These are phyloP conservation scores for Pestalotiopsis sp. DNA, from an alignment of 2,329 filamentous ascomycete genomes.

Conservation along the genomic window DNA sequence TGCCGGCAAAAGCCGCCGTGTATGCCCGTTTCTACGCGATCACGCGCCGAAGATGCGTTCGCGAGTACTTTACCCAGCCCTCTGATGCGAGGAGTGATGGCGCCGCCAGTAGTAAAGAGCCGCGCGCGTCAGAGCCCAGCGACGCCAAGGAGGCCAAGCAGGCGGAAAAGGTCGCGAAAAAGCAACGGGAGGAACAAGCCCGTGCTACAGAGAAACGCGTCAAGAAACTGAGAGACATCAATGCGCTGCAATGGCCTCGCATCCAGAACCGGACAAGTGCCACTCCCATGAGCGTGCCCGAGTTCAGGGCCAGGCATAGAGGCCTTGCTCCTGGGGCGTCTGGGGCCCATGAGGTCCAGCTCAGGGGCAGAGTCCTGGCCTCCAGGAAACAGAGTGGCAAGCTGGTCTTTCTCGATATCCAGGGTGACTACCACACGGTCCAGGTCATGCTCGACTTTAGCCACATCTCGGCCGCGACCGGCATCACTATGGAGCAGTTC, in stretches of 20 bases:
- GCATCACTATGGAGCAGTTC: slow-evolving; percentile 45
- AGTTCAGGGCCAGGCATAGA: slow-evolving; percentile 38
- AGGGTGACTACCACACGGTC: slow-evolving; percentile 70
- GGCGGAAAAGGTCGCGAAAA: not conserved
- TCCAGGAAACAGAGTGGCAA: slow-evolving; percentile 59
- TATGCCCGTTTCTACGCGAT: slow-evolving; percentile 54
- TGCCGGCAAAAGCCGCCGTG: slow-evolving; percentile 37
- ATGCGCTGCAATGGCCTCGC: slow-evolving; percentile 60
- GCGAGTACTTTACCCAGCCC: not conserved
- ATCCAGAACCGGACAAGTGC: slow-evolving; percentile 35
- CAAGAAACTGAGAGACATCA: slow-evolving; percentile 52
- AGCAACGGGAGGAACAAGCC: not conserved
- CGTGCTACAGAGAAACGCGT: slow-evolving; percentile 39
- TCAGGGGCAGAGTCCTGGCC: slow-evolving; percentile 33
- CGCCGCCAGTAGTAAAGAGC: not conserved
- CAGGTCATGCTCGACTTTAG: slow-evolving; percentile 77
- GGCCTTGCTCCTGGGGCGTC: slow-evolving; percentile 19
- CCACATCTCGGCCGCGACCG: slow-evolving; percentile 37
- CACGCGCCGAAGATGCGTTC: slow-evolving; percentile 18
- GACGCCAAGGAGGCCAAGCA: not conserved
- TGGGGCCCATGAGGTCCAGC: slow-evolving; percentile 30
- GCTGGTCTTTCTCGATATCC: slow-evolving; percentile 82
- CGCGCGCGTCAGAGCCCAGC: not conserved
- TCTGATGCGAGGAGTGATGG: not conserved
- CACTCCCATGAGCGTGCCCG: slow-evolving; percentile 37